A percentile compares a stretch with the other conserved stretches of the same genome.
Conservation (phyloP, 108 stramenopile species). For the Cyclotella choctawhatcheeana region DNA sequence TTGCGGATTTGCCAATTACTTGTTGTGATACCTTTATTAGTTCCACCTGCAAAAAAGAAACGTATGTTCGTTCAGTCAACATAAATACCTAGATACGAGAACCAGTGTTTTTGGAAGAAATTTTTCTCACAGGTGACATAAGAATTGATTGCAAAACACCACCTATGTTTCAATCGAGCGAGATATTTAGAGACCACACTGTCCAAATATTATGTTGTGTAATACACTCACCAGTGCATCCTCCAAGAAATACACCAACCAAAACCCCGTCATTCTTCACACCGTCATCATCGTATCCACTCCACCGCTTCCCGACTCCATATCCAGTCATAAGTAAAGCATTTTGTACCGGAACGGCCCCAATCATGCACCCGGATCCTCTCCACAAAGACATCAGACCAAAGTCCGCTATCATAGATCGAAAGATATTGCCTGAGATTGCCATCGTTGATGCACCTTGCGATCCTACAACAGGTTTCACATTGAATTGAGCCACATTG, state of each 20-base stretch:
- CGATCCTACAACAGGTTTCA: neutral
- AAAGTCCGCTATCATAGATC: constrained; percentile 49
- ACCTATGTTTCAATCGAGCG: constrained; percentile 15
- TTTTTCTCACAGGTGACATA: constrained; percentile 71
- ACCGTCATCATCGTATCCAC: constrained; percentile 20
- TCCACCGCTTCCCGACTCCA: constrained; percentile 75
- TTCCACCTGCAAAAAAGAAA: constrained; percentile 54
- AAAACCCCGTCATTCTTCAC: constrained; percentile 17
- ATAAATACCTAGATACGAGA: neutral
- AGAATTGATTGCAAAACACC: constrained; percentile 84
- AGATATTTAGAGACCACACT: neutral
- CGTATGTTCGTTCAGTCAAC: neutral
- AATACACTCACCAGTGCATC: constrained; percentile 50
- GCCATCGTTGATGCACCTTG: neutral
- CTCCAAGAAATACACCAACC: constrained; percentile 78
- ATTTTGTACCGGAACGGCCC: constrained; percentile 85
- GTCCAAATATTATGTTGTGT: neutral
- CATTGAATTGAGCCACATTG: constrained; percentile 1
- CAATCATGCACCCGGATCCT: constrained; percentile 82
- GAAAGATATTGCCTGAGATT: constrained; percentile 13
- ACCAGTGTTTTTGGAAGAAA: neutral
- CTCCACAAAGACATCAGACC: constrained; percentile 69
- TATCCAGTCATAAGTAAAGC: constrained; percentile 87
- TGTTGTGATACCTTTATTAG: constrained; percentile 82
- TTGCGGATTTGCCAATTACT: constrained; percentile 40